A percentile compares a stretch with the other conserved stretches of the same genome.
Evolutionary conservation across 73 alveolate species (phyloP).

Genomic region (Breviolum minutum): DNA sequence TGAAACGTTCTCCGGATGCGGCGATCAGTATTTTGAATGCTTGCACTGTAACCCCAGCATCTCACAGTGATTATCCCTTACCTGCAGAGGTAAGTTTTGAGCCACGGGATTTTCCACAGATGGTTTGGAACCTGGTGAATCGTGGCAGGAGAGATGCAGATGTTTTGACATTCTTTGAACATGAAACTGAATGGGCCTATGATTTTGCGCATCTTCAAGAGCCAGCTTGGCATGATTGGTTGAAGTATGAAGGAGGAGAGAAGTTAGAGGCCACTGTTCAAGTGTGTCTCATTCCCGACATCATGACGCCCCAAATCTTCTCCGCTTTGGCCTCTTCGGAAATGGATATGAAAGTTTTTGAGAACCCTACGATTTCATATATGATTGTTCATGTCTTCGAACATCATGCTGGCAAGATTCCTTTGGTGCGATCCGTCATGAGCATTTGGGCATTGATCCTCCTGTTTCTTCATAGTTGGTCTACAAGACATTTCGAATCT

Average conservation of each 20-base stretch:
- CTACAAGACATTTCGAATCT: not conserved
- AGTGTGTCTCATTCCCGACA: conserved; percentile 52
- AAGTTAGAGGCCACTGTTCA: not conserved
- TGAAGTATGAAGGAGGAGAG: not conserved
- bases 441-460: conserved; percentile 7
- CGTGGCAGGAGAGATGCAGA: not conserved
- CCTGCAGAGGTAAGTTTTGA: conserved; percentile 33
- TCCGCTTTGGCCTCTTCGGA: not conserved
- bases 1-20: not conserved
- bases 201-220: not conserved
- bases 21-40: conserved; percentile 13
- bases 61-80: conserved; percentile 10
- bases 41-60: conserved; percentile 5
- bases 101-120: not conserved
- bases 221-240: conserved; percentile 24
- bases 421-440: conserved; percentile 7
- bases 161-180: conserved; percentile 2
- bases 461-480: conserved; percentile 24
- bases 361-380: not conserved
- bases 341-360: conserved; percentile 19
- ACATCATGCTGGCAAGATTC: conserved; percentile 28
- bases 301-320: conserved; percentile 30
- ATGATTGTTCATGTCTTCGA: conserved; percentile 43
- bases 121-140: conserved; percentile 29
- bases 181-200: not conserved